Evolutionary conservation across 805 yeast genomes (phyloP), one percentile per base, ranked within the genome.

Genomic region (Martiniozyma abietophila): DNA sequence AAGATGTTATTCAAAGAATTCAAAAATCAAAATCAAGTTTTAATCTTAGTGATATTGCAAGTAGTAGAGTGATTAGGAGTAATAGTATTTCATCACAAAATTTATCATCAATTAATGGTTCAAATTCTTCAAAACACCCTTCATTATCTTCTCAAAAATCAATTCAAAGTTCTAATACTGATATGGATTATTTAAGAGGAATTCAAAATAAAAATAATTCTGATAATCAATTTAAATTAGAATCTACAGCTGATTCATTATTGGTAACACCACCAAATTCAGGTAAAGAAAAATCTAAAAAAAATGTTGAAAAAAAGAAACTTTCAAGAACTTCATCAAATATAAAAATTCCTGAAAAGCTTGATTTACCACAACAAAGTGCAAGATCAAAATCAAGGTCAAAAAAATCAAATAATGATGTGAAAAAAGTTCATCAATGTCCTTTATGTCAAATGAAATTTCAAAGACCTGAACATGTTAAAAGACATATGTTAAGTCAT

Each of bases 381-480:
- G 51, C 58, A 4, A 44, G 61, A 27, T 55, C 59, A 2, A 55
- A 53, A 41, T 53, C 58, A 6, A 48, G 61, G 9, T 47, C 57
- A 6, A 53, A 48, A 26, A 51, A 44, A 21, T 35, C 49, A 4
- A 48, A 43, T 25, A 50, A 60, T 45, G 59, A 62, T 34, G 65
- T 69, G 32, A 74, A 72, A 47, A 77, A 76, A 52, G 62, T 64
- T 32, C 82, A 77, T 52, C 65, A 64, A 43, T 77, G 85, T 56
- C 81, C 81, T 2, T 51, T 75, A 27, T 76, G 84, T 49, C 72
- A 69, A 31, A 65, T 74, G 25, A 55, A 69, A 32, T 76, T 76
- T 61, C 83, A 76, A 50, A 55, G 81, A 43, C 80, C 85, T 3
- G 85, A 77, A 47, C 85, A 77, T 52, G 85, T 77, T 19, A 77